Conservation (phyloP, 129 eudicot species). For the Flaveria brownii region DNA sequence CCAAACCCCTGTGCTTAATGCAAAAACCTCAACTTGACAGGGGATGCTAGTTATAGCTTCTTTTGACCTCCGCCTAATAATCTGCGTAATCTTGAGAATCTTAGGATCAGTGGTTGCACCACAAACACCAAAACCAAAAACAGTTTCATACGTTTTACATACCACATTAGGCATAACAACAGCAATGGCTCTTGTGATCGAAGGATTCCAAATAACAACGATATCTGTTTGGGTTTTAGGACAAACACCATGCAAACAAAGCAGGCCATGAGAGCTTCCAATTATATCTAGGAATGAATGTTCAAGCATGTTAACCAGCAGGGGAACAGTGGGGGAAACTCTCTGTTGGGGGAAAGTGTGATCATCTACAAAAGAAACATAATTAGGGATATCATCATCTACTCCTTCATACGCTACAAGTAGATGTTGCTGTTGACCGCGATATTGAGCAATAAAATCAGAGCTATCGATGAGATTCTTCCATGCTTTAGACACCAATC, state of each 20-base stretch:
- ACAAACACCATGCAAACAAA: not conserved
- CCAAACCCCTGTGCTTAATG: not conserved
- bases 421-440: not conserved
- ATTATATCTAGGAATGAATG: not conserved
- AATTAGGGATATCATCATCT: not conserved
- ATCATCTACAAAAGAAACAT: constrained; percentile 5
- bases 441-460: not conserved
- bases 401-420: not conserved
- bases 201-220: constrained; percentile 26
- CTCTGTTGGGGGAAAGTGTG: not conserved
- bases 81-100: constrained; percentile 2
- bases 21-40: constrained; percentile 11
- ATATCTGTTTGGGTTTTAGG: no score
- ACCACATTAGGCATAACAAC: not conserved
- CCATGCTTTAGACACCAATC: constrained; percentile 14
- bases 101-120: not conserved
- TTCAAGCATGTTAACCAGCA: not conserved
- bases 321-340: not conserved
- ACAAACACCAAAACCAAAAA: constrained; percentile 17
- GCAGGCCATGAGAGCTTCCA: constrained; percentile 5
- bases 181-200: not conserved
- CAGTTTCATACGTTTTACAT: accelerated
- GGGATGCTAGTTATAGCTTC: not conserved
- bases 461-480: not conserved
- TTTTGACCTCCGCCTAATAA: not conserved